Evolutionary conservation across 495 filamentous ascomycete genomes (phyloP), one percentile per base, ranked within the genome.

Genomic region (Xanthoparmelia taractica): DNA sequence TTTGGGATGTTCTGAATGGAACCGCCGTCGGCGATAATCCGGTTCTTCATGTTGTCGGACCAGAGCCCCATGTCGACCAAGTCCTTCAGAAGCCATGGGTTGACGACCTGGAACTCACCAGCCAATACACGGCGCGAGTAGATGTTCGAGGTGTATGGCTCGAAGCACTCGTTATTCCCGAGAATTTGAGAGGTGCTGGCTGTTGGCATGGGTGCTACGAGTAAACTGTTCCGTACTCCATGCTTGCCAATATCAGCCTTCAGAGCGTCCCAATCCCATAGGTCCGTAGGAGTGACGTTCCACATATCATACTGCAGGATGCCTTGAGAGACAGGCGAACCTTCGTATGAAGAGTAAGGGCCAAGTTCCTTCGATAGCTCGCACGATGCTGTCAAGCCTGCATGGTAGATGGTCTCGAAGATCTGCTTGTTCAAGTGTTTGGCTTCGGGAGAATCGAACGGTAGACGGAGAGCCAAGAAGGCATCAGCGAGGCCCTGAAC

Each of bases 41-140:
- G 91, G 80, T 98, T 98, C 84, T 98, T 98, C 94, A 98, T 98
- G 81, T 91, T 92, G 77, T 98, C 94, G 41, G 92, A 96, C 94
- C 94, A 98, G 37, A 98, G 82, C 65, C 94, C 94, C 80, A 97
- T 88, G 69, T 98, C 94, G 63, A 98, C 94, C 20, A 98, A 85
- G 70, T 98, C 94, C 82, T 96, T 97, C 60, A 98, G 85, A 57
- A 98, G 79, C 95, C 95, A 97, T 34, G 94, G 94, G 82, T 98
- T 98, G 76, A 98, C 94, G 58, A 98, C 90, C 77, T 98, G 94
- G 85, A 98, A 98, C 74, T 98, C 94, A 71, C 94, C 94, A 63
- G 94, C 94, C 64, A 98, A 81, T 48, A 98, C 94, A 83, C 94
- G 94, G 64, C 94, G 94, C 50, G 91, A 95, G 82, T 98, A 98